phyloP scores from a whole-genome alignment of 148 eudicot species.

The Camellia lanceoleosa region DNA sequence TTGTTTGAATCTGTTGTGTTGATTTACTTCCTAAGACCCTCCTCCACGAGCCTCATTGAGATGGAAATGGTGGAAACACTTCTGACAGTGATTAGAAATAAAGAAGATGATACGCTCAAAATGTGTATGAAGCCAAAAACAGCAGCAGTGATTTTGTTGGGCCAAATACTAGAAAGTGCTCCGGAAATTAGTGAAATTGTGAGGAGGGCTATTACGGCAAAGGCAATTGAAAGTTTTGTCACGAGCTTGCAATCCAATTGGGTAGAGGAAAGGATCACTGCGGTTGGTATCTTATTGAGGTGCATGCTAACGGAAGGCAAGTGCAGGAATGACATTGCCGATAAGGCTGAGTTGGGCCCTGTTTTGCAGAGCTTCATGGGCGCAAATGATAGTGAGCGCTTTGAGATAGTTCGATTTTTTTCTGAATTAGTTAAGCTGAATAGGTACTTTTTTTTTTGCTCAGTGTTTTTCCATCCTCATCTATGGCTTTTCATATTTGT shows the following conservation, averaged over 20 bases:
- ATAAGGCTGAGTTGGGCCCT: constrained; percentile 38
- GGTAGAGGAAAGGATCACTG: constrained; percentile 35
- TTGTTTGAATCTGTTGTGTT: constrained; percentile 47
- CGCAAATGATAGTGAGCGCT: constrained; percentile 35
- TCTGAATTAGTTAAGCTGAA: constrained; percentile 44
- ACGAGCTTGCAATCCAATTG: constrained; percentile 26
- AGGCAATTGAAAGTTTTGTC: constrained; percentile 29
- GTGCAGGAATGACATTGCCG: constrained; percentile 43
- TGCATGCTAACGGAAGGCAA: constrained; percentile 43
- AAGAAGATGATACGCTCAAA: constrained; percentile 23
- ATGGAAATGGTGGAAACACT: constrained; percentile 36
- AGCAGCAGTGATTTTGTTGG: constrained; percentile 36
- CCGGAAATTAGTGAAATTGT: constrained; percentile 24
- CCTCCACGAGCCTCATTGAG: constrained; percentile 23
- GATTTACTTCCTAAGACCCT: constrained; percentile 36
- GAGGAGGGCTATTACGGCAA: constrained; percentile 18
- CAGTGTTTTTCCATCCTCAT: not conserved
- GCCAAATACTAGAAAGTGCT: constrained; percentile 26
- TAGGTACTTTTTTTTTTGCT: constrained; percentile 23
- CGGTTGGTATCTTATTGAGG: constrained; percentile 37
- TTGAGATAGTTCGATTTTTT: constrained; percentile 47
- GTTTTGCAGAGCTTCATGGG: constrained; percentile 35
- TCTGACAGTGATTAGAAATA: constrained; percentile 19
- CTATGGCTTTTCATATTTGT: not conserved
- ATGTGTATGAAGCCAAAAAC: constrained; percentile 43